These are phyloP conservation scores for Amanita jacksonii DNA, from an alignment of 768 basidiomycete species.

Conservation along the genomic window DNA sequence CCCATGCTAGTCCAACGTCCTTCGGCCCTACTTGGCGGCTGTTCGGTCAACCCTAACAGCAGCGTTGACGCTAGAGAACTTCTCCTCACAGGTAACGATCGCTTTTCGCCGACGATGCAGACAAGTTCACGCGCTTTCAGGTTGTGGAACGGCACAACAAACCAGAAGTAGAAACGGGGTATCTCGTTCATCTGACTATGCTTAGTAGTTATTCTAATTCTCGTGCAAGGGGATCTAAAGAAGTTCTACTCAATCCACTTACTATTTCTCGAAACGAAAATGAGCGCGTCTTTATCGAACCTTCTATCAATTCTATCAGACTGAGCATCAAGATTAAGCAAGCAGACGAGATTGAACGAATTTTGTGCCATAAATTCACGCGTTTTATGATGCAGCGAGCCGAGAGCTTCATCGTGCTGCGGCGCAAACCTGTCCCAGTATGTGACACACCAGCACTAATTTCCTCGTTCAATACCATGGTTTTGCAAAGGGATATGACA, in stretches of 20 bases:
- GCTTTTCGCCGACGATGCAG: not conserved
- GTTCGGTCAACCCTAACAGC: constrained; percentile 97
- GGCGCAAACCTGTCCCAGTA: constrained; percentile 88
- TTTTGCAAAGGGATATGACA: constrained; percentile 83
- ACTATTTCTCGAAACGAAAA: constrained; percentile 96
- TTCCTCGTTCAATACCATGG: too few relatives aligned
- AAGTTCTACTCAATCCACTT: constrained; percentile 89
- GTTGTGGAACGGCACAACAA: constrained; percentile 97
- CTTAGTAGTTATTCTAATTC: constrained; percentile 10
- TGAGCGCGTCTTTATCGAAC: constrained; percentile 94
- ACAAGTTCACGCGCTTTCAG: constrained; percentile 30
- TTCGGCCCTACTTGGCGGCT: constrained; percentile 92
- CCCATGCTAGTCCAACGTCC: constrained; percentile 71
- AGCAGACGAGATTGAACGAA: constrained; percentile 96
- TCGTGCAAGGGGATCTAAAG: constrained; percentile 66
- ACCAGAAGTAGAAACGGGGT: constrained; percentile 90
- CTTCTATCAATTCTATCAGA: constrained; percentile 94
- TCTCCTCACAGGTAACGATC: constrained; percentile 84
- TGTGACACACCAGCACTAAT: too few relatives aligned
- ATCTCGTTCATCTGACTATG: constrained; percentile 12
- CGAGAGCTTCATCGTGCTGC: constrained; percentile 92
- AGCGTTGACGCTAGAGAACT: constrained; percentile 94
- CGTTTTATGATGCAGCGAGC: constrained; percentile 99
- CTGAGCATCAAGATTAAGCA: constrained; percentile 98
- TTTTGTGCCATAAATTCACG: constrained; percentile 96